Evolutionary conservation across 495 filamentous ascomycete species (phyloP).

Genomic region (Penicillium maclennaniae): DNA sequence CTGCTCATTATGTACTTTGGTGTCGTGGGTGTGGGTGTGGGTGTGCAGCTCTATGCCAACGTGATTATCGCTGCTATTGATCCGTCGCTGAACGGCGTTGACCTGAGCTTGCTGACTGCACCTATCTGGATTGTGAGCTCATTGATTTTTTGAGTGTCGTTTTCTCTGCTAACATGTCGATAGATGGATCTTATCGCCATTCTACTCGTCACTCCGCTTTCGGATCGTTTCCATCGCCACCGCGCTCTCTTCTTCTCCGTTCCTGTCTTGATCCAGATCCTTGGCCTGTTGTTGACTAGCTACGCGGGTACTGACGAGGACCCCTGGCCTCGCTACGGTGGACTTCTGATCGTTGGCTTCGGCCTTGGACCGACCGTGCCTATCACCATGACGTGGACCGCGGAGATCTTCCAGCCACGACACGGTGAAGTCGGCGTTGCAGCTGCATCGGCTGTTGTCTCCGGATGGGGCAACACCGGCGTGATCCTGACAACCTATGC

Average conservation of each 20-base stretch:
- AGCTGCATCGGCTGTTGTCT: slow-evolving; percentile 81
- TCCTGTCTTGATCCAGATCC: slow-evolving; percentile 73
- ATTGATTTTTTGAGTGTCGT: too few relatives aligned
- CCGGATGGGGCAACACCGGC: slow-evolving; percentile 79
- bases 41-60: slow-evolving; percentile 79
- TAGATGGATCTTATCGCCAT: slow-evolving; percentile 87
- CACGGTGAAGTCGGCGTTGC: slow-evolving; percentile 91
- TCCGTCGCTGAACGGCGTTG: slow-evolving; percentile 62
- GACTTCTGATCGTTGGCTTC: slow-evolving; percentile 86
- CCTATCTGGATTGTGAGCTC: slow-evolving; percentile 83
- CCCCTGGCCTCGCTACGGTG: slow-evolving; percentile 82
- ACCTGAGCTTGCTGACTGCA: slow-evolving; percentile 77
- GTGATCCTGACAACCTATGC: slow-evolving; percentile 86
- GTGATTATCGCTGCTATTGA: slow-evolving; percentile 82
- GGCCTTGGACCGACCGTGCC: slow-evolving; percentile 89
- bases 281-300: slow-evolving; percentile 73
- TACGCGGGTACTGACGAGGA: slow-evolving; percentile 62
- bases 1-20: slow-evolving; percentile 90
- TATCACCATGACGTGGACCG: slow-evolving; percentile 90
- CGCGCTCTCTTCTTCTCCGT: slow-evolving; percentile 80
- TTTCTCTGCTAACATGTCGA: slow-evolving; percentile 6
- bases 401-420: slow-evolving; percentile 82
- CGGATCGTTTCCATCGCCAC: slow-evolving; percentile 79
- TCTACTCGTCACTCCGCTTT: slow-evolving; percentile 77
- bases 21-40: slow-evolving; percentile 87